Base-by-base conservation (phyloP, 495 filamentous ascomycete species). In the Penicillium malachiteum region DNA sequence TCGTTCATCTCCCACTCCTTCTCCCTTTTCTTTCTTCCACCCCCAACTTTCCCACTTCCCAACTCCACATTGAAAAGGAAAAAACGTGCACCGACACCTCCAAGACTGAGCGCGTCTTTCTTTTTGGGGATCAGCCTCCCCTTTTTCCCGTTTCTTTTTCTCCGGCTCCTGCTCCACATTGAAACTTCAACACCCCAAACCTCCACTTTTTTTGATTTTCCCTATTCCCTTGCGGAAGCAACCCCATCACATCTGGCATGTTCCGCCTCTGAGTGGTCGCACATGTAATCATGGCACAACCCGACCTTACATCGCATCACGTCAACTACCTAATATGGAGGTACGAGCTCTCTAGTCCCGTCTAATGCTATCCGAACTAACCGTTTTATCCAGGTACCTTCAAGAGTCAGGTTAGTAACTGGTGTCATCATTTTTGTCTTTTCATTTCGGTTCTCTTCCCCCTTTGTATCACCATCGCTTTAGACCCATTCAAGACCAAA, bases 241-340 rank as follows among this genome's bases (percentile, higher is more conserved):
- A 34, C 58, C 55, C 44, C 8, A 37, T 13, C 55, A 58, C 26
- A 50, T 63, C 63, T 75, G 69, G 70, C 71, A 75, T 72, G 72
- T 64, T 46, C 67, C 60, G 65, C 70, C 69, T 66, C 64, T 71
- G 57, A 56, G 58, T 66, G 67, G 55, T 70, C 67, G 68, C 66
- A 75, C 62, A 73, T 77, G 71, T 75, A 73, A 75, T 71, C 66
- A 81, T 81, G 78, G 68, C 72, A 67, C 72, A 71, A 56, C 73
- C 69, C 51, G 69, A 77, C 63, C 82, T 98, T 66, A 88, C 90
- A 72, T 93, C 91, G 57, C 85, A 97, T 79, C 88, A 93, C 77
- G 84, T 97, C 78, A 98, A 97, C 82, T 97, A 93, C 81, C 81
- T 98, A 77, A 90, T 98, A 79, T 96, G 92, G 90, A 92, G 92